Evolutionary conservation across 1,284 basidiomycete species (phyloP).

Genomic region (Trametes pubescens): DNA sequence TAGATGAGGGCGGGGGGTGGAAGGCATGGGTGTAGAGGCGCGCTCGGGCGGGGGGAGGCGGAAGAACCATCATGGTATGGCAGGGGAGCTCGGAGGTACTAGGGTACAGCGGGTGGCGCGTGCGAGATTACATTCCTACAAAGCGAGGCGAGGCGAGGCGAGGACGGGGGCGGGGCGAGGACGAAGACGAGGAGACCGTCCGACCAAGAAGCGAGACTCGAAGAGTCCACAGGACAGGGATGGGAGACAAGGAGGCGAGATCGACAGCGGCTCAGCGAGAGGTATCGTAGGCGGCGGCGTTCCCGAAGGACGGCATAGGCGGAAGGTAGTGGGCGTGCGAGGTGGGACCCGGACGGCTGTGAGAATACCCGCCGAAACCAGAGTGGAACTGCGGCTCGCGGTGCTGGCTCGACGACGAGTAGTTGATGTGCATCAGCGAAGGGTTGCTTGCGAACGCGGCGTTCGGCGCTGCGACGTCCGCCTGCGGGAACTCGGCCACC

Average conservation of each 20-base stretch:
- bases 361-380: not conserved
- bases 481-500: constrained; percentile 20
- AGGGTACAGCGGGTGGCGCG: constrained; percentile 13
- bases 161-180: not conserved
- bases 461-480: constrained; percentile 4
- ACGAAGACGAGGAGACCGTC: constrained; percentile 10
- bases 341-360: not conserved
- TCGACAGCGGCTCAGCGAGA: constrained; percentile 7
- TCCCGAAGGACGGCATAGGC: constrained; percentile 12
- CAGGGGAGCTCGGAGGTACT: not conserved
- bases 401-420: constrained; percentile 7
- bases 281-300: constrained; percentile 11
- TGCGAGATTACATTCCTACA: constrained; percentile 19
- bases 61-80: not conserved
- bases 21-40: not conserved
- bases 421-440: constrained; percentile 11
- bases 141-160: constrained; percentile 5
- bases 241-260: not conserved
- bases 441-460: constrained; percentile 11
- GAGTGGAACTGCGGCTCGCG: constrained; percentile 19
- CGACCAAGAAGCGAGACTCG: constrained; percentile 13
- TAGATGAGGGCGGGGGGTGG: not conserved
- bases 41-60: not conserved
- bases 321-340: constrained; percentile 7
- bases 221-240: constrained; percentile 1